Evolutionary conservation across 1,139 yeast genomes (phyloP), one percentile per base, ranked within the genome.

Genomic region (Saccharomyces pastorianus): DNA sequence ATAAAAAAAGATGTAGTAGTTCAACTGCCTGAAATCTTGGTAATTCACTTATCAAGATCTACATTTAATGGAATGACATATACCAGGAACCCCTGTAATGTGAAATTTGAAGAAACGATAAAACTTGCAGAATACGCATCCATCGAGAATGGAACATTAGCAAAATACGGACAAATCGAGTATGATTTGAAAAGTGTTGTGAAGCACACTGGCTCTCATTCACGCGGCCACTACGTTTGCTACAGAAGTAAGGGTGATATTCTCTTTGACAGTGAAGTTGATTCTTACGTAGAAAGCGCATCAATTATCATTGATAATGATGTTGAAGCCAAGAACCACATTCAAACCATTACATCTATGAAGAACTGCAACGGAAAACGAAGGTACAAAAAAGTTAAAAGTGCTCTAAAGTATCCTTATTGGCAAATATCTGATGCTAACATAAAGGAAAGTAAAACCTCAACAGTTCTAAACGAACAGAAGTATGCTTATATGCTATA

Each of bases 161-260:
- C 56, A 56, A 2, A 58, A 60, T 1, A 53, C 55, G 6, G 52
- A 56, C 20, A 61, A 59, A 66, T 66, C 60, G 77, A 72, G 48
- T 90, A 88, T 67, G 74, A 75, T 57, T 75, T 93, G 44, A 79
- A 78, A 59, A 88, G 96, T 0, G 74, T 89, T 61, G 83, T 91
- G 25, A 78, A 89, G 58, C 99, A 93, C 66, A 82, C 84, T 53
- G 99, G 98, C 0, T 83, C 95, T 0, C 98, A 93, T 69, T 79
- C 85, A 17, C 82, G 84, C 50, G 99, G 98, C 0, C 99, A 93
- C 67, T 93, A 88, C 64, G 95, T 87, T 63, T 85, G 93, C 61
- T 88, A 81, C 67, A 82, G 83, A 60, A 79, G 78, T 50, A 88
- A 88, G 64, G 93, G 93, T 2, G 69, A 79, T 11, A 79, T 76